phyloP scores from a whole-genome alignment of 2,329 filamentous ascomycete genomes.

The Tolypocladium cylindrosporum region DNA sequence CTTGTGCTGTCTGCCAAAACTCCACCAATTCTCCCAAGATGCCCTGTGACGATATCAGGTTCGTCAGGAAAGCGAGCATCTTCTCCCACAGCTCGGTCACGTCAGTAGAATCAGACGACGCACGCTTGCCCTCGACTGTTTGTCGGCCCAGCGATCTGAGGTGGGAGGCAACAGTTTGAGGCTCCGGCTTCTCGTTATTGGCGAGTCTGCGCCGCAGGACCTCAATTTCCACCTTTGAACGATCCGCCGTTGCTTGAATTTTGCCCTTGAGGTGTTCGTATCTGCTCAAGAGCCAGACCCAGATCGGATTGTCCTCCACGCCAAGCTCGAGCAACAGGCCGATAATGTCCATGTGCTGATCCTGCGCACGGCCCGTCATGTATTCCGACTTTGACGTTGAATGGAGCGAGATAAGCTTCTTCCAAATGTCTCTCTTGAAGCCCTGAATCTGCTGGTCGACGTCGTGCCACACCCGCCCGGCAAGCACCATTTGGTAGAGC shows the following conservation, averaged over 20 bases:
- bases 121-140: constrained; percentile 47
- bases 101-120: constrained; percentile 66
- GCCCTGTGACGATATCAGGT: constrained; percentile 67
- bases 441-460: constrained; percentile 76
- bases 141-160: constrained; percentile 65
- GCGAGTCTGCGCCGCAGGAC: constrained; percentile 75
- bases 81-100: constrained; percentile 92
- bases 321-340: constrained; percentile 83
- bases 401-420: constrained; percentile 62
- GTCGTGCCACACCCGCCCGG: constrained; percentile 90
- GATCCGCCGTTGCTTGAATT: constrained; percentile 69
- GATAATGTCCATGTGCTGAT: constrained; percentile 86
- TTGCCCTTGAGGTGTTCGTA: constrained; percentile 84
- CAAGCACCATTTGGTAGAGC: constrained; percentile 77
- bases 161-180: constrained; percentile 62
- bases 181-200: constrained; percentile 58
- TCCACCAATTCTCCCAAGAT: constrained; percentile 83
- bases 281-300: constrained; percentile 85
- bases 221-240: constrained; percentile 87
- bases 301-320: constrained; percentile 92
- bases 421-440: constrained; percentile 89
- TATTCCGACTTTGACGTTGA: constrained; percentile 39
- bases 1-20: constrained; percentile 87
- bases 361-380: constrained; percentile 49
- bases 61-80: constrained; percentile 62